These are phyloP conservation scores for Cinnamomum chago DNA, from an alignment of 164 flowering plant species.

Conservation along the genomic window DNA sequence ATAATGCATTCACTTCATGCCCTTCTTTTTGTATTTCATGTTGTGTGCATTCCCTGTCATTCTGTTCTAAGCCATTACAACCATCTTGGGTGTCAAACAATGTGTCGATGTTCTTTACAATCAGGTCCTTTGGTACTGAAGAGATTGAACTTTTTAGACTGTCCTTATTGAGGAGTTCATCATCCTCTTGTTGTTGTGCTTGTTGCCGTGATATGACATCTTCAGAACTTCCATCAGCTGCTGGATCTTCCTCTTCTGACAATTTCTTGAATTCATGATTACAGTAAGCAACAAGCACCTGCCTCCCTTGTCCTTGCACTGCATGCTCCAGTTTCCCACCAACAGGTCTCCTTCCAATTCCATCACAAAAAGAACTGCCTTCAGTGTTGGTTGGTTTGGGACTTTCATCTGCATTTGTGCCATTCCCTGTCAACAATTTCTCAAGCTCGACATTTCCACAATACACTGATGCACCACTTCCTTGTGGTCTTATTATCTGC, in stretches of 20 bases:
- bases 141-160: neutral
- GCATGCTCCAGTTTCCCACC: neutral
- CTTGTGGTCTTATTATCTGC: neutral
- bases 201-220: conserved; percentile 9
- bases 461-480: neutral
- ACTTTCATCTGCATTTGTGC: neutral
- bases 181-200: conserved; percentile 13
- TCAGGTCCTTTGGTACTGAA: neutral
- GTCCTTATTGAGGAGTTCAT: conserved; percentile 5
- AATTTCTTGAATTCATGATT: neutral
- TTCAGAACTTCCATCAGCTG: neutral
- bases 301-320: neutral
- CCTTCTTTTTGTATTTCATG: conserved; percentile 8
- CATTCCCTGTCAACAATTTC: neutral
- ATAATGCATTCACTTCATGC: conserved; percentile 8
- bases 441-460: neutral
- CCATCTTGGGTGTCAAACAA: conserved; percentile 8
- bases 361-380: neutral
- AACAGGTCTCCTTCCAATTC: neutral
- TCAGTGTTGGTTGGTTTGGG: neutral
- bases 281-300: neutral
- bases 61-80: conserved; percentile 3
- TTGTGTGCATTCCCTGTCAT: neutral
- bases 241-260: neutral
- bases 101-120: conserved; percentile 7